Evolutionary conservation across 257 asterid genomes (phyloP), one percentile per base, ranked within the genome.

Genomic region (Gentiana macrophylla): DNA sequence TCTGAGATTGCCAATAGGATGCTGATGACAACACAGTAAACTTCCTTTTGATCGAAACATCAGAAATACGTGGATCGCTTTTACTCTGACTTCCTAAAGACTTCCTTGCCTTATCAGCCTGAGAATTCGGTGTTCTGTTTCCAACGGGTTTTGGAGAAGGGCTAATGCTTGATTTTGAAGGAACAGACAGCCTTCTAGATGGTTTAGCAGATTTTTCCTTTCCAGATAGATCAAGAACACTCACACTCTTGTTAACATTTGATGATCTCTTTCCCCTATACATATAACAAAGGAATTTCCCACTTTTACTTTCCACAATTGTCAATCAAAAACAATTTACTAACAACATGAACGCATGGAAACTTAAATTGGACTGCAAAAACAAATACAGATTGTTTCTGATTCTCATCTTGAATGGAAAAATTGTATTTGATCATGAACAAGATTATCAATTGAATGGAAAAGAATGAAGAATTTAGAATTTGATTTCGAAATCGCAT

Each of bases 331-430:
- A 86, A 61, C 86, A 83, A 62, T 67, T 78, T 8, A 73, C 70
- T 24, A 24, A 24, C 24, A 24, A 24, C 24, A 24, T 24, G 24
- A 24, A 24, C 24, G 24, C 24, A 24, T 24, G 24, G 24, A 24
- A 24, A 66, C 72, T 71, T 38, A 94, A 60, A 73, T 91, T 91
- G 35, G 83, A 35, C 47, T 94, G 92, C 62, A 80, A 79, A 35
- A 96, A 91, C 71, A 87, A 73, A 72, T 67, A 95, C 78, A 4
- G 96, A 92, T 34, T 96, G 96, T 72, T 83, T 87, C 49, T 78
- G 78, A 53, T 89, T 60, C 74, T 91, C 62, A 84, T 94, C 73
- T 87, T 87, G 46, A 41, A 41, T 41, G 6, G 46, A 10, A 41
- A 7, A 41, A 6, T 7, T 2, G 8, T 1, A 41, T 5, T 10